Evolutionary conservation across 495 filamentous ascomycete species (phyloP), one percentile per base, ranked within the genome.

Genomic region (Hypoxylon perforatum): DNA sequence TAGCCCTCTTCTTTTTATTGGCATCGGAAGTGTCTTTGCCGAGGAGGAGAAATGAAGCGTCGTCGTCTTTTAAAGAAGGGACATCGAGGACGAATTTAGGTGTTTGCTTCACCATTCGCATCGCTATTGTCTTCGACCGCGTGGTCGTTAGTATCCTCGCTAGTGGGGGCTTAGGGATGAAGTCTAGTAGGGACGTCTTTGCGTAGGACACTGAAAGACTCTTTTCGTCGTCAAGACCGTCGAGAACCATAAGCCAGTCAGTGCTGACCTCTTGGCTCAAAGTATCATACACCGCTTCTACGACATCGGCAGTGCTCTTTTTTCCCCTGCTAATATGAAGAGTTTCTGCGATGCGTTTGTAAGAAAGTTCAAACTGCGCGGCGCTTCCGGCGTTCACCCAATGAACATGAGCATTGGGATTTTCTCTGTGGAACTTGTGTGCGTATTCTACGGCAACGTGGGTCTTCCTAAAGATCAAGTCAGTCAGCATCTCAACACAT

Each of bases 1-100:
- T 41, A 41, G n/a, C n/a, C n/a, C 38, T 41, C n/a, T 41, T n/a
- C 38, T 41, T 41, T n/a, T 8, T 41, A 41, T 12, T n/a, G n/a
- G 6, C 38, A 8, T 41, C 38, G 2, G 38, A 15, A 12, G 38
- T 41, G 12, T n/a, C 12, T 15, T 41, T 9, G 4, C 38, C 38
- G 38, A 41, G 38, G 7, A 41, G 38, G 14, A 41, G 4, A n/a
- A 15, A 41, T 41, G 38, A 15, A 1, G 38, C 38, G 15, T 41
- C 38, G 6, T 41, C 38, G 12, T 41, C 38, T 15, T 41, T 41
- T 4, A 41, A n/a, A 6, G 12, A n/a, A 8, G 38, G 1, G 8
- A 41, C 38, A 41, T 41, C 38, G 38, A 41, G n/a, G 38, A 41
- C 17, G 38, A 15, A 41, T 7, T 41, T 12, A 41, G 4, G 2